phyloP scores from a whole-genome alignment of 192 early-diverging fungal species.

The Backusella psychrophila region DNA sequence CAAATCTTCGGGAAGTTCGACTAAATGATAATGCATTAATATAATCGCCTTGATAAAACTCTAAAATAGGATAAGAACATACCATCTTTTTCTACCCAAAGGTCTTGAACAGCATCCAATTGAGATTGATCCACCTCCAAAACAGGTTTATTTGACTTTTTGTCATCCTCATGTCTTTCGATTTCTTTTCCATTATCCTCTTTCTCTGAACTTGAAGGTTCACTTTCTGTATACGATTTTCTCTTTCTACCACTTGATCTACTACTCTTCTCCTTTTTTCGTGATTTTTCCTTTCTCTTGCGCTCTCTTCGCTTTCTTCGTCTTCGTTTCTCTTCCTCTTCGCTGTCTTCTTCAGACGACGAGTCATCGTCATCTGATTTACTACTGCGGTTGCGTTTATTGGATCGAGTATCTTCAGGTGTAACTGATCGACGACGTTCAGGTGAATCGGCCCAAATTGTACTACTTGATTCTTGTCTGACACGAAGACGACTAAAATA shows the following conservation, averaged over 20 bases:
- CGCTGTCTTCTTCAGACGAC: background rate
- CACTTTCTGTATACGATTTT: slow-evolving; percentile 11
- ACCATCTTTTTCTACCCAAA: slow-evolving; percentile 64
- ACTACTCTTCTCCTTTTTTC: slow-evolving; percentile 8
- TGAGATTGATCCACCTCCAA: slow-evolving; percentile 29
- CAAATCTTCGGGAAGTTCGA: slow-evolving; percentile 60
- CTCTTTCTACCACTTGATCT: slow-evolving; percentile 22
- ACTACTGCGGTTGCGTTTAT: background rate
- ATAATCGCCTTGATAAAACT: background rate
- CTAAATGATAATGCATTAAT: slow-evolving; percentile 18
- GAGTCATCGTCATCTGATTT: slow-evolving; percentile 6
- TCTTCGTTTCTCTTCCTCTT: slow-evolving; percentile 2
- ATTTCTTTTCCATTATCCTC: background rate
- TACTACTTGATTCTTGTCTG: slow-evolving; percentile 31
- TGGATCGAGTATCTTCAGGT: slow-evolving; percentile 18
- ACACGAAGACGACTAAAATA: slow-evolving; percentile 34
- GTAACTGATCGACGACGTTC: slow-evolving; percentile 30
- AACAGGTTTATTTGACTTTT: slow-evolving; percentile 8
- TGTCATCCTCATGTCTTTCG: background rate
- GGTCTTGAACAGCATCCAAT: slow-evolving; percentile 43
- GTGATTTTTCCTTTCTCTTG: background rate
- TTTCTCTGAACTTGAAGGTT: slow-evolving; percentile 14
- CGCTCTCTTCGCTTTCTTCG: slow-evolving; percentile 14
- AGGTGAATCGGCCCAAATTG: slow-evolving; percentile 49
- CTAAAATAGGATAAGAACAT: background rate